Evolutionary conservation across 495 filamentous ascomycete genomes (phyloP).

Genomic region (Cenococcum geophilum): DNA sequence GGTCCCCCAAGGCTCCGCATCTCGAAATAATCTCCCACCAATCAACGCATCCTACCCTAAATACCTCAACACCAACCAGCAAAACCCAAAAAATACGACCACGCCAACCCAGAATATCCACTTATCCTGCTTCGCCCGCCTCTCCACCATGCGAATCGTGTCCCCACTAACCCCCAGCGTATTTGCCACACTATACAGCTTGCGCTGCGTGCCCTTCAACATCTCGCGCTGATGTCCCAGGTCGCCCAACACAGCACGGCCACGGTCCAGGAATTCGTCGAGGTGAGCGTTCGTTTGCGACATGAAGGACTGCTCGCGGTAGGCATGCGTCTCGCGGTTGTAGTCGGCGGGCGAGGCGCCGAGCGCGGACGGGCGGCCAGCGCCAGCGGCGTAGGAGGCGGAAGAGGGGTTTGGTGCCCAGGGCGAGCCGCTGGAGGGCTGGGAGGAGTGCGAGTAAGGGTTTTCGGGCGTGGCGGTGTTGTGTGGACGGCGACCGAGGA

Average conservation of each 20-base stretch:
- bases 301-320: slow-evolving; percentile 87
- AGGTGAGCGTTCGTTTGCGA: slow-evolving; percentile 68
- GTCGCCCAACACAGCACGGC: slow-evolving; percentile 82
- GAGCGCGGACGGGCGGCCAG: slow-evolving; percentile 34
- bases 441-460: slow-evolving; percentile 65
- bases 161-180: slow-evolving; percentile 91
- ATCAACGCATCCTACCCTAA: slow-evolving; percentile 50
- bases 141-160: slow-evolving; percentile 92
- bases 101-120: slow-evolving; percentile 95
- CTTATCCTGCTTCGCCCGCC: slow-evolving; percentile 88
- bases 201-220: slow-evolving; percentile 86
- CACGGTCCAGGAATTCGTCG: slow-evolving; percentile 89
- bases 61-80: slow-evolving; percentile 80
- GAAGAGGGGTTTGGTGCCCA: slow-evolving; percentile 30
- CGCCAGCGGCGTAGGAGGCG: slow-evolving; percentile 4
- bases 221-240: slow-evolving; percentile 86
- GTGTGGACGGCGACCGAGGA: slow-evolving; percentile 86
- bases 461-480: slow-evolving; percentile 87
- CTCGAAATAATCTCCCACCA: background rate
- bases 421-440: slow-evolving; percentile 40
- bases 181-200: slow-evolving; percentile 86
- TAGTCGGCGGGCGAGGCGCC: slow-evolving; percentile 54
- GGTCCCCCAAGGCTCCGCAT: background rate
- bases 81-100: slow-evolving; percentile 84
- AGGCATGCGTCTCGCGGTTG: slow-evolving; percentile 70